Evolutionary conservation across 352 stramenopile species (phyloP).

Genomic region (Globisporangium canariense): DNA sequence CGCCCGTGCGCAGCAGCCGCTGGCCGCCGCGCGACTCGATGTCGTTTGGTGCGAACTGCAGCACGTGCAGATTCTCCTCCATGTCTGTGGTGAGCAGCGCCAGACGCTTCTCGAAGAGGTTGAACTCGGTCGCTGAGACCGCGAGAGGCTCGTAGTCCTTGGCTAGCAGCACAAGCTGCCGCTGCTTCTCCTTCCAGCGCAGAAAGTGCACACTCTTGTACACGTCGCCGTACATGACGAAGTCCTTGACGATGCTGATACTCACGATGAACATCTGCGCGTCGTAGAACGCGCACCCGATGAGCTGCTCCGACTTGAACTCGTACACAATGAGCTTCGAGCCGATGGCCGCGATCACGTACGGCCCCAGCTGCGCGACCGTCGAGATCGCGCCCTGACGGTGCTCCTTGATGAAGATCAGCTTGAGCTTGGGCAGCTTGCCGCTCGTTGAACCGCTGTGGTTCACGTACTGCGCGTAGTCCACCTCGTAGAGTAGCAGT

Average conservation of each 20-base stretch:
- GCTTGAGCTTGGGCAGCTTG: conserved; percentile 75
- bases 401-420: conserved; percentile 87
- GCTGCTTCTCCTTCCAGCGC: conserved; percentile 81
- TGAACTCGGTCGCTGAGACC: conserved; percentile 80
- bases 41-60: conserved; percentile 83
- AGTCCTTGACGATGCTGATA: conserved; percentile 80
- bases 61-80: conserved; percentile 84
- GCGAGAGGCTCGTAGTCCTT: conserved; percentile 86
- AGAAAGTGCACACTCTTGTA: conserved; percentile 90
- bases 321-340: conserved; percentile 89
- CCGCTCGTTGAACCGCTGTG: conserved; percentile 64
- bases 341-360: conserved; percentile 79
- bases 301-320: conserved; percentile 86
- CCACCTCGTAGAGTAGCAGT: conserved; percentile 82
- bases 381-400: conserved; percentile 78
- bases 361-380: conserved; percentile 72
- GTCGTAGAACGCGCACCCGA: conserved; percentile 86
- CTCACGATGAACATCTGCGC: conserved; percentile 87
- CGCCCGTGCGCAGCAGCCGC: conserved; percentile 69
- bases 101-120: conserved; percentile 70
- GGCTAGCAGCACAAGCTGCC: conserved; percentile 72
- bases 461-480: conserved; percentile 87
- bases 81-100: conserved; percentile 76
- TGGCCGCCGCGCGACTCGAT: conserved; percentile 84
- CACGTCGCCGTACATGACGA: conserved; percentile 84